Conservation (phyloP, 768 basidiomycete species). For the Tulasnella sp. region DNA sequence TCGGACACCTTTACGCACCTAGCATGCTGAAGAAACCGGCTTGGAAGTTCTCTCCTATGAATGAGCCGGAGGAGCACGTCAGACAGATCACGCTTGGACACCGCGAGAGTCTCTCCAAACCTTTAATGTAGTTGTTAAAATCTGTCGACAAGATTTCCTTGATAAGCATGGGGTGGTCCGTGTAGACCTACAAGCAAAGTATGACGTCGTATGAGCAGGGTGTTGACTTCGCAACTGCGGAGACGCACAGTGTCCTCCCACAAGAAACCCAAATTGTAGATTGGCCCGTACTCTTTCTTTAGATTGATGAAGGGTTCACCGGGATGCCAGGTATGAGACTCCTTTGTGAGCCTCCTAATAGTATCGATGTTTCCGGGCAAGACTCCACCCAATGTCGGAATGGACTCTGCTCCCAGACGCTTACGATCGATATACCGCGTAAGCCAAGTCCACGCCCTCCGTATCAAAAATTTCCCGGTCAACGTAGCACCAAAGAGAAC, state of each 20-base stretch:
- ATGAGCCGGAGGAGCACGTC: not conserved
- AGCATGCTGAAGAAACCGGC: not conserved
- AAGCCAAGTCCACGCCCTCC: no score
- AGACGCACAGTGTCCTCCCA: slow-evolving; percentile 12
- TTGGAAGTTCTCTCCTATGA: not conserved
- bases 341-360: not conserved
- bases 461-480: no score
- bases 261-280: slow-evolving; percentile 18
- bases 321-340: slow-evolving; percentile 22
- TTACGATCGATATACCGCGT: no score
- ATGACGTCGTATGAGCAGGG: not conserved
- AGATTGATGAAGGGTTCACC: slow-evolving; percentile 25
- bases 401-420: no score
- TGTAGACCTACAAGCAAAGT: slow-evolving; percentile 24
- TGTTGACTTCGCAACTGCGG: not conserved
- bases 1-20: not conserved
- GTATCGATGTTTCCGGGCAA: not conserved
- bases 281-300: slow-evolving; percentile 24
- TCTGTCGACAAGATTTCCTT: slow-evolving; percentile 46
- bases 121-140: slow-evolving; percentile 49
- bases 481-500: no score
- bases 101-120: slow-evolving; percentile 22
- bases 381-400: no score
- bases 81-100: not conserved
- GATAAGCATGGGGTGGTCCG: slow-evolving; percentile 35